Evolutionary conservation across 116 monocot species (phyloP).

Genomic region (Trichopus zeylanicus): DNA sequence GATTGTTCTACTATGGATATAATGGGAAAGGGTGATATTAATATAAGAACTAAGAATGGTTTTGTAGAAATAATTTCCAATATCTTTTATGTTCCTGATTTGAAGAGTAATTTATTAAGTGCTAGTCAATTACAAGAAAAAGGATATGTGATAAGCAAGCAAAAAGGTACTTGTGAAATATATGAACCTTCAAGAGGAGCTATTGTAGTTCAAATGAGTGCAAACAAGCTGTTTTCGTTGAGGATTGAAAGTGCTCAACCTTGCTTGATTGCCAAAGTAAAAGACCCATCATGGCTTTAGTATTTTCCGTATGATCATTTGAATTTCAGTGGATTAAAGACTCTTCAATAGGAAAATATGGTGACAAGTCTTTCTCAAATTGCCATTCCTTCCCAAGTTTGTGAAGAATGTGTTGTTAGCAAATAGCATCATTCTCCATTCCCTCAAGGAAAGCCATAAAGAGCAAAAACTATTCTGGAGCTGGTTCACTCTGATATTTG

Average conservation of each 20-base stretch:
- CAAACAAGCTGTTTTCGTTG: background rate
- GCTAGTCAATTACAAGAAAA: slow-evolving; percentile 14
- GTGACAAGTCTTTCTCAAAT: slow-evolving; percentile 14
- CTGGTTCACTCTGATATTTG: slow-evolving; percentile 12
- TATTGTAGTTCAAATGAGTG: slow-evolving; percentile 2
- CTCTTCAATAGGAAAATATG: slow-evolving; percentile 10
- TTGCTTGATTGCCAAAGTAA: too few relatives aligned
- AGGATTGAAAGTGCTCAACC: background rate
- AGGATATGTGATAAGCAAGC: slow-evolving; percentile 5
- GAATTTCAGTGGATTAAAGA: too few relatives aligned
- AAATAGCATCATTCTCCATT: background rate
- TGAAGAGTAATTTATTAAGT: slow-evolving; percentile 11
- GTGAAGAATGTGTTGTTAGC: too few relatives aligned
- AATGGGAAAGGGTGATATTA: slow-evolving; percentile 5
- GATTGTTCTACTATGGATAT: slow-evolving; percentile 3
- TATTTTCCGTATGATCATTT: slow-evolving; percentile 5
- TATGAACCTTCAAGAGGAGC: background rate
- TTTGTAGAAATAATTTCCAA: slow-evolving; percentile 1
- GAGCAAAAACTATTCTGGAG: background rate
- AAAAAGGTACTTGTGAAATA: slow-evolving; percentile 9
- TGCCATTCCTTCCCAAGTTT: too few relatives aligned
- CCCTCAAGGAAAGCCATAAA: slow-evolving; percentile 3
- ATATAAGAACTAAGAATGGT: background rate
- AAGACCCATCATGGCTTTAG: slow-evolving; percentile 5
- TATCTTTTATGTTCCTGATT: slow-evolving; percentile 13